phyloP scores from a whole-genome alignment of 2,329 filamentous ascomycete species.

The Pseudogymnoascus sp. region DNA sequence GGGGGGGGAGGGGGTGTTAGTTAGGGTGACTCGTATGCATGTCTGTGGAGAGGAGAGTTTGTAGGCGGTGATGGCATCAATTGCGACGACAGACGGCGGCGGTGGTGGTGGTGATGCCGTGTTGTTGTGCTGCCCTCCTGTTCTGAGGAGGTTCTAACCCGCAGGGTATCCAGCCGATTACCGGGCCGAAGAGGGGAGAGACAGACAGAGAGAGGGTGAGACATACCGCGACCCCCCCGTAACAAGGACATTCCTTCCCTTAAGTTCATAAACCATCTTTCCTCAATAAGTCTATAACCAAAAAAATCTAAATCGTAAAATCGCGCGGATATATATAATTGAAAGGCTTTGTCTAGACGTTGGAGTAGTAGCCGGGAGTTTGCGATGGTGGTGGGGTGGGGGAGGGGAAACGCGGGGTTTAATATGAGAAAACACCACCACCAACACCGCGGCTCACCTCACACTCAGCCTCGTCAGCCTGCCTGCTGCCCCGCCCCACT shows the following conservation, averaged over 20 bases:
- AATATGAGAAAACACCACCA: neutral
- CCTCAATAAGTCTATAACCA: too few species aligned
- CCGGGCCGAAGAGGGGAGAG: neutral
- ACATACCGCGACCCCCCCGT: slow-evolving; percentile 56
- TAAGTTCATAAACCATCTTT: slow-evolving; percentile 55
- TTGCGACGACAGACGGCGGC: too few species aligned
- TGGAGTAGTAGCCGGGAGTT: too few species aligned
- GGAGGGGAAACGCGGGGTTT: neutral
- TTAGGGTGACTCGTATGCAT: too few species aligned
- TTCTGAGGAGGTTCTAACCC: neutral
- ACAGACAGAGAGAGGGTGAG: neutral
- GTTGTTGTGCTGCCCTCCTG: too few species aligned
- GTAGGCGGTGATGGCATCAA: too few species aligned
- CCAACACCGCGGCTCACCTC: neutral
- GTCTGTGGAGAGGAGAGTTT: too few species aligned
- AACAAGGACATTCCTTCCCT: slow-evolving; percentile 54
- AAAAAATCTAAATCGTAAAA: too few species aligned
- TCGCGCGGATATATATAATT: too few species aligned
- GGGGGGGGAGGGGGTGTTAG: slow-evolving; percentile 10
- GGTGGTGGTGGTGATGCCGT: neutral
- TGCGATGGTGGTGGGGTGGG: neutral
- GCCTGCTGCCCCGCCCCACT: neutral
- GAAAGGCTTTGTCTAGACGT: too few species aligned
- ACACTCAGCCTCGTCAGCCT: neutral
- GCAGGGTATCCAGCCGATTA: neutral